phyloP scores from a whole-genome alignment of 163 green algal genomes.

The Scenedesmus sp. region DNA sequence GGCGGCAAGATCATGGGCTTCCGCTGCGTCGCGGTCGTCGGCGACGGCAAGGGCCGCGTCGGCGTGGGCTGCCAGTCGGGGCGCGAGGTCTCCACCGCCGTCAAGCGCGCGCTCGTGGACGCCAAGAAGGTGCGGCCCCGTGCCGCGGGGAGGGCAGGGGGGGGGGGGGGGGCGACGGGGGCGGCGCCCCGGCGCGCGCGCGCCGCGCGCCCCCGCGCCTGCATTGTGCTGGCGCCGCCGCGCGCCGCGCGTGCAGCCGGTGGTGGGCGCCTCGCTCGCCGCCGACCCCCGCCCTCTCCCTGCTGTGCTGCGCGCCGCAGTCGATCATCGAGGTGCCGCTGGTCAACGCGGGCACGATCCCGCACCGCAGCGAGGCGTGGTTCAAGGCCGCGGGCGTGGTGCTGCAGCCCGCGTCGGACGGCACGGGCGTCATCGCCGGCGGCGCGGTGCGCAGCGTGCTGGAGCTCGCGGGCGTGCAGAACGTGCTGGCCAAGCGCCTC shows the following conservation, averaged over 20 bases:
- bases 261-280: too few species aligned
- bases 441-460: conserved; percentile 90
- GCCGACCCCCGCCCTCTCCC: background rate
- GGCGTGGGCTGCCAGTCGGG: conserved; percentile 89
- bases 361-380: conserved; percentile 85
- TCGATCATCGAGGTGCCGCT: conserved; percentile 66
- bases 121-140: conserved; percentile 80
- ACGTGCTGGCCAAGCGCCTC: conserved; percentile 95
- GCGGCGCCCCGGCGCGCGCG: too few species aligned
- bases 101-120: conserved; percentile 74
- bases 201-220: too few species aligned
- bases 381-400: conserved; percentile 88
- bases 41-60: conserved; percentile 87
- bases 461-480: conserved; percentile 95
- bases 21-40: conserved; percentile 84
- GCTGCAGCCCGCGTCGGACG: conserved; percentile 88
- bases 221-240: too few species aligned
- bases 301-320: background rate
- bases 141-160: too few species aligned
- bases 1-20: conserved; percentile 96
- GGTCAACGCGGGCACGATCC: conserved; percentile 73
- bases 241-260: background rate
- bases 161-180: too few species aligned
- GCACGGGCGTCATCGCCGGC: conserved; percentile 91
- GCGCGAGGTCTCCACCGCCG: conserved; percentile 87